These are phyloP conservation scores for Angomonas deanei DNA, from an alignment of 208 protist genomes.

Conservation along the genomic window DNA sequence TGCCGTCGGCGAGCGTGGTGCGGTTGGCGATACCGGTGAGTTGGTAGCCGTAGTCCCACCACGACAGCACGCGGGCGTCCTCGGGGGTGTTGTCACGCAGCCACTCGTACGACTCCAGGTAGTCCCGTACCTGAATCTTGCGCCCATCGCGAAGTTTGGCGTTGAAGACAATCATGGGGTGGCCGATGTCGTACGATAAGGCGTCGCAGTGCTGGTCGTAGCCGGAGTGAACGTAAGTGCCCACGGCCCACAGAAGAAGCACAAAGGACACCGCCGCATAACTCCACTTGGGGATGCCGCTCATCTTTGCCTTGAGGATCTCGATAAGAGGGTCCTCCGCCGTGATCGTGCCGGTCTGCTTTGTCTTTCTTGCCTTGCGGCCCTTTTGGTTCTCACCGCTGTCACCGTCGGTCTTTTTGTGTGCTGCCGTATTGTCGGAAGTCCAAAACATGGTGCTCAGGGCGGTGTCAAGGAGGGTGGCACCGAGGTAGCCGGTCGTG, in stretches of 20 bases:
- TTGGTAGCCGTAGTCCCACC: constrained; percentile 99
- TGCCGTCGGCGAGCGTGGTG: constrained; percentile 96
- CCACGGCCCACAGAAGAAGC: not conserved
- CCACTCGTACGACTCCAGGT: constrained; percentile 96
- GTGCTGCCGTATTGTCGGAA: no score
- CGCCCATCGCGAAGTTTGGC: constrained; percentile 16
- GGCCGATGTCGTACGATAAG: constrained; percentile 4
- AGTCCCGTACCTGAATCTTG: constrained; percentile 93
- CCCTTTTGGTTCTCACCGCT: no score
- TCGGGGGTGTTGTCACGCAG: constrained; percentile 91
- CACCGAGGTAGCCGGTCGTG: constrained; percentile 24
- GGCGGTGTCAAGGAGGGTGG: constrained; percentile 11
- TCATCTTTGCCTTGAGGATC: not conserved
- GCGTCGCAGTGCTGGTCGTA: constrained; percentile 7
- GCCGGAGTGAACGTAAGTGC: not conserved
- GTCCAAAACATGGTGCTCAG: not conserved
- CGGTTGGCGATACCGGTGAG: constrained; percentile 95
- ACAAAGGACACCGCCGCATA: not conserved
- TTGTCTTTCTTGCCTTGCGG: no score
- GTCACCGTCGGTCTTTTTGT: no score
- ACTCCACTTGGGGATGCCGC: not conserved
- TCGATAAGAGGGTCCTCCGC: not conserved
- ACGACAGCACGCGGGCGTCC: constrained; percentile 94
- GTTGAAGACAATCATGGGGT: constrained; percentile 28
- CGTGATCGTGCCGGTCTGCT: no score